Base-by-base conservation (phyloP, 768 basidiomycete genomes). In the Russula compacta region DNA sequence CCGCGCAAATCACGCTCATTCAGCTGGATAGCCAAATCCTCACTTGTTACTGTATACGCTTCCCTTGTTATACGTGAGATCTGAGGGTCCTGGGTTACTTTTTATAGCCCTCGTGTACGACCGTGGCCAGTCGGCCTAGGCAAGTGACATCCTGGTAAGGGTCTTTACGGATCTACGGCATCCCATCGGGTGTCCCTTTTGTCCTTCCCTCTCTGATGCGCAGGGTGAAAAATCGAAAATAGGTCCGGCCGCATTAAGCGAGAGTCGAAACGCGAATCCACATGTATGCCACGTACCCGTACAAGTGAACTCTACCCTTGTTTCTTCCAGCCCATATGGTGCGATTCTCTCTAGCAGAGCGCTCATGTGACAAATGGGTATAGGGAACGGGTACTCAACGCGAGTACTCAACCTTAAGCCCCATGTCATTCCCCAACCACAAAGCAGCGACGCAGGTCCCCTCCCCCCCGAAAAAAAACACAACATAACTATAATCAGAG, bases 281-380 rank as follows among this genome's bases (percentile, higher is more conserved):
- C 17, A 35, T 17, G 21, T 17, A 6, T 17, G 9, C 42, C 42
- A 44, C 19, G 54, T 56, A 35, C n/a, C 40, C 19, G 40, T 42
- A 24, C 21, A 14, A n/a, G 42, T n/a, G 11, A 32, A 7, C 1
- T 7, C 32, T n/a, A 42, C 40, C 8, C 17, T 33, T 29, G 3
- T 33, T 21, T 38, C 42, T 56, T 55, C 19, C 6, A 15, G 10
- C 43, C 44, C 43, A 46, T 35, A 55, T 46, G 53, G 33, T 35
- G 21, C 32, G 42, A 46, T 46, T 33, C n/a, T 17, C 2, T 19
- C 14, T 12, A 6, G 11, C 32, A 21, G 29, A 43, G 49, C 42
- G 49, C 49, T 51, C 40, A 49, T 19, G 49, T 58, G 40, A 50
- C 57, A 58, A 12, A 58, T 40, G 48, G 57, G 11, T 50, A 57